Conservation (phyloP, 1,284 basidiomycete genomes). For the Malassezia japonica region DNA sequence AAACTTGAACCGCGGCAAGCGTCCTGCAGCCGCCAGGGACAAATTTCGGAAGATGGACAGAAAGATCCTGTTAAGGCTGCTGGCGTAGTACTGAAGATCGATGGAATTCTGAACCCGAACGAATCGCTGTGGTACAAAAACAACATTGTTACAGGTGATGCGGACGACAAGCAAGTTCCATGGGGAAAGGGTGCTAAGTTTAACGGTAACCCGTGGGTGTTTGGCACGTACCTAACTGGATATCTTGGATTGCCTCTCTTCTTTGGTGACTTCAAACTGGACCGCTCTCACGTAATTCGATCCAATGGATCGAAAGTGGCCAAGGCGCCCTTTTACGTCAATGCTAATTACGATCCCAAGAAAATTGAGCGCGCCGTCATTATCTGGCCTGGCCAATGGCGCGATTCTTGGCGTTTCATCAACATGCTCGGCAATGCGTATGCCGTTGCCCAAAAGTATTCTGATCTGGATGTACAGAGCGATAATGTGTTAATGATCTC, state of each 20-base stretch:
- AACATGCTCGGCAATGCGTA: constrained; percentile 31
- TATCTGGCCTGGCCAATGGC: constrained; percentile 36
- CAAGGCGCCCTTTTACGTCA: constrained; percentile 31
- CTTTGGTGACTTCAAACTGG: constrained; percentile 29
- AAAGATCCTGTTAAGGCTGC: constrained; percentile 36
- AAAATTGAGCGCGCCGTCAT: constrained; percentile 40
- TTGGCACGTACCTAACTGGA: constrained; percentile 50
- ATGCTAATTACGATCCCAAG: constrained; percentile 17
- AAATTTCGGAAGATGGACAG: neutral
- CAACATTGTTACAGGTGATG: constrained; percentile 10
- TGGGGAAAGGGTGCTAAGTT: constrained; percentile 28
- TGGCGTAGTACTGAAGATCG: constrained; percentile 22
- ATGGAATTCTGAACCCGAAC: constrained; percentile 21
- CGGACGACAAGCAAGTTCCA: constrained; percentile 22
- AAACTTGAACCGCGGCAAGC: neutral
- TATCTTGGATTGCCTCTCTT: constrained; percentile 26
- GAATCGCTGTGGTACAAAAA: constrained; percentile 19
- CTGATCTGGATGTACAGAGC: constrained; percentile 17
- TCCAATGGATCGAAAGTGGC: neutral
- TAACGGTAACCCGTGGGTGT: constrained; percentile 22
- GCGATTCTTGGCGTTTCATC: constrained; percentile 40
- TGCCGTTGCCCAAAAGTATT: constrained; percentile 8
- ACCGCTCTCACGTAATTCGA: constrained; percentile 22
- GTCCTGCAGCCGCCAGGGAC: neutral
- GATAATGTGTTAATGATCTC: constrained; percentile 30